Evolutionary conservation across 805 yeast species (phyloP), one percentile per base, ranked within the genome.

Genomic region (Sugiyamaella smithiae): DNA sequence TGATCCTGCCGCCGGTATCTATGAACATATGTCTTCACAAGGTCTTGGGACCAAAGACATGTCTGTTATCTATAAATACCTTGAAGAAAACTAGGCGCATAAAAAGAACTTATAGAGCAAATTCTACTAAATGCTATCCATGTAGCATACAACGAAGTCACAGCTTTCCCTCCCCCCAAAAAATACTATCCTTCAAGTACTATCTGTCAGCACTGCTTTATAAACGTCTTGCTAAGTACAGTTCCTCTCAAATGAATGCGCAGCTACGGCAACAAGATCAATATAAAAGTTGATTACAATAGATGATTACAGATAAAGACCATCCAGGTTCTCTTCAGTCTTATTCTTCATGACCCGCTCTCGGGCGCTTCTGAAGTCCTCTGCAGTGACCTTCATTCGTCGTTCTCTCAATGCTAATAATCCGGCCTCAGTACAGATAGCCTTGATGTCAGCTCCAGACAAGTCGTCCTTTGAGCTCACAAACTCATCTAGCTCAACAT

Each of bases 361-460:
- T 72, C 89, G 86, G 11, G 97, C 99, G 57, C 82, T 82, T 67
- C 85, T 84, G 73, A 91, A 91, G 66, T 91, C 99, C 53, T 86
- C 88, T 24, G 90, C 93, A 29, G 91, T 88, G 33, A 91, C 98
- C 72, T 89, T 95, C 96, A 91, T 91, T 71, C 98, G 81, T 69
- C 98, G 84, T 68, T 91, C 98, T 69, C 98, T 83, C 64, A 91
- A 75, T 1, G 98, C 98, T 63, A 89, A 78, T 71, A 91, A 76
- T 49, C 98, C 98, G 1, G 98, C 97, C 67, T 91, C 98, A 1
- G 98, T 90, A 67, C 97, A 89, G 55, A 91, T 88, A 49, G 97
- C 98, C 72, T 91, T 91, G 58, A 91, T 93, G 68, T 91, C 98
- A 3, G 98, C 98, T 53, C 98, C 98, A 7, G 96, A 87, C 55